phyloP scores from a whole-genome alignment of 1,284 basidiomycete genomes.

The Puccinia polysora region DNA sequence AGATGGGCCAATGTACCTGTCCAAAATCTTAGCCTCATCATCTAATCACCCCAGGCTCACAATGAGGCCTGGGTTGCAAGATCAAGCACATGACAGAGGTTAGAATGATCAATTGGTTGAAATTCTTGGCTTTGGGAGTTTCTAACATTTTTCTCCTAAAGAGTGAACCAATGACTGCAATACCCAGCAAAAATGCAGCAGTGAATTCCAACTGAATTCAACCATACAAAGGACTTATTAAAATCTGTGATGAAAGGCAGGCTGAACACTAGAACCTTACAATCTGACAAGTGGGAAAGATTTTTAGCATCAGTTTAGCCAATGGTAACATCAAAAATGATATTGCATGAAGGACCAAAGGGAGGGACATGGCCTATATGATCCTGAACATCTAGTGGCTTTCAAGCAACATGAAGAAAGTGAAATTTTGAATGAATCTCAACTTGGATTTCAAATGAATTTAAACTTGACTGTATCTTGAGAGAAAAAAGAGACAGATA shows the following conservation, averaged over 20 bases:
- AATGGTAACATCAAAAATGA: conserved; percentile 2
- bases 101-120: not conserved
- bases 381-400: not conserved
- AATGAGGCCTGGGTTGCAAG: conserved; percentile 9
- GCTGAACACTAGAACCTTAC: not conserved
- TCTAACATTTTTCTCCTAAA: not conserved
- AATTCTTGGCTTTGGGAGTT: not conserved
- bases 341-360: conserved; percentile 2
- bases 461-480: too few species aligned
- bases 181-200: conserved; percentile 11
- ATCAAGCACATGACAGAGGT: not conserved
- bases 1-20: too few species aligned
- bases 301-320: not conserved
- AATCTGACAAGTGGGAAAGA: conserved; percentile 6
- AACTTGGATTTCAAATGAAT: not conserved
- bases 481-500: too few species aligned
- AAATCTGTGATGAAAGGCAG: not conserved
- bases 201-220: conserved; percentile 1
- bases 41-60: too few species aligned
- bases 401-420: not conserved
- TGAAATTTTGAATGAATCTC: not conserved
- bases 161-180: not conserved
- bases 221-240: not conserved
- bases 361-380: not conserved
- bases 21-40: too few species aligned